A percentile compares a stretch with the other conserved stretches of the same genome.
Evolutionary conservation across 352 stramenopile genomes (phyloP).

Genomic region (Hyaloperonospora arabidopsidis): DNA sequence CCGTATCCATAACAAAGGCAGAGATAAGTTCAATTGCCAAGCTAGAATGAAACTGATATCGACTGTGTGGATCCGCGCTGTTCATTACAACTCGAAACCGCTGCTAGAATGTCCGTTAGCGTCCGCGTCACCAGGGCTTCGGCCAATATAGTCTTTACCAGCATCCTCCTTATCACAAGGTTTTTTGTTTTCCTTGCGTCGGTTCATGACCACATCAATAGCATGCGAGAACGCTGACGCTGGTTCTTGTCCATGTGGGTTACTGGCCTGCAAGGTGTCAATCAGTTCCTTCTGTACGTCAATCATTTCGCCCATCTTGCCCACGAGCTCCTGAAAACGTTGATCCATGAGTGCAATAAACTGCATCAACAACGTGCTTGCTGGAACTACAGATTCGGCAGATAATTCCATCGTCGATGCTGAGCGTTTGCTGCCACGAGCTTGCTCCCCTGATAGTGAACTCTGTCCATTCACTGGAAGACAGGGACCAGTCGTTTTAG

Average conservation of each 20-base stretch:
- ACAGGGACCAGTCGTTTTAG: not conserved
- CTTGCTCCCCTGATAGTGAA: slow-evolving; percentile 7
- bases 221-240: slow-evolving; percentile 29
- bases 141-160: slow-evolving; percentile 2
- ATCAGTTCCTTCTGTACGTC: slow-evolving; percentile 65
- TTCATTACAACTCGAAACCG: slow-evolving; percentile 19
- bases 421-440: slow-evolving; percentile 24
- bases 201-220: slow-evolving; percentile 33
- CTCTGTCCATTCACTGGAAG: not conserved
- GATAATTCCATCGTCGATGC: slow-evolving; percentile 22
- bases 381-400: slow-evolving; percentile 19
- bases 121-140: slow-evolving; percentile 1
- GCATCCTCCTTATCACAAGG: slow-evolving; percentile 5
- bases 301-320: slow-evolving; percentile 71
- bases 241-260: slow-evolving; percentile 28
- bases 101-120: slow-evolving; percentile 5
- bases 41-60: too few species aligned
- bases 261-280: slow-evolving; percentile 42
- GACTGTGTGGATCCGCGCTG: not conserved
- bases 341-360: slow-evolving; percentile 62
- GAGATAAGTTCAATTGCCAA: too few species aligned
- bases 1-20: too few species aligned
- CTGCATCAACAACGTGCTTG: slow-evolving; percentile 38
- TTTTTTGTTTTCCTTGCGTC: slow-evolving; percentile 32
- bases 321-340: slow-evolving; percentile 62